These are phyloP conservation scores for Boletus sp. DNA, from an alignment of 1,284 basidiomycete genomes.

Conservation along the genomic window DNA sequence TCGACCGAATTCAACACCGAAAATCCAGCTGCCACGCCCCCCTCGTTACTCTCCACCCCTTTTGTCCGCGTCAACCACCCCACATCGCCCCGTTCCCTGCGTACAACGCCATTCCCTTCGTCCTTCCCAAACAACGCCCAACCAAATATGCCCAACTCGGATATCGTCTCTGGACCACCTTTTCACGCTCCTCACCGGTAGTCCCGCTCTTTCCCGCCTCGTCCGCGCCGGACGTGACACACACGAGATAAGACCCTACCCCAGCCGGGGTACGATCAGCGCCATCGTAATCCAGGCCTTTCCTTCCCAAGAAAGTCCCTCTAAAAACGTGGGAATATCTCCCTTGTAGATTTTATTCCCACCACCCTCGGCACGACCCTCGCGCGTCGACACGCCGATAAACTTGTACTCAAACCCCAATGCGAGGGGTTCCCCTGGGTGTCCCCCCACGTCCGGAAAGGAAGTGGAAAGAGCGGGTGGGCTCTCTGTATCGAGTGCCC, in stretches of 20 bases:
- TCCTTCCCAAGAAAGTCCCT: conserved; percentile 46
- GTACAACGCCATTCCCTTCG: conserved; percentile 17
- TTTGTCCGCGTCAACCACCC: conserved; percentile 94
- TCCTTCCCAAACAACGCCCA: conserved; percentile 72
- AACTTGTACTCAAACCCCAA: too few species aligned
- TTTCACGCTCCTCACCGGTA: not conserved
- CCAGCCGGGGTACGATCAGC: conserved; percentile 73
- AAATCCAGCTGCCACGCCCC: conserved; percentile 49
- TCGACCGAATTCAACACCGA: conserved; percentile 80
- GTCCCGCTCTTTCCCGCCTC: conserved; percentile 14
- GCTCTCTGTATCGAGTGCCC: conserved; percentile 55
- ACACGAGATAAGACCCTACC: conserved; percentile 71
- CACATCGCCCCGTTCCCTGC: conserved; percentile 49
- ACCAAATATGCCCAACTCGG: conserved; percentile 93
- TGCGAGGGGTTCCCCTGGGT: conserved; percentile 22
- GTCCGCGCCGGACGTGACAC: conserved; percentile 43
- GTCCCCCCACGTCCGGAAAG: not conserved
- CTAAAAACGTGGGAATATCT: conserved; percentile 79
- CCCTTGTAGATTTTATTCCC: conserved; percentile 94
- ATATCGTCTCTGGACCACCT: conserved; percentile 71
- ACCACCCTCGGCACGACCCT: conserved; percentile 67
- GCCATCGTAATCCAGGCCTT: conserved; percentile 95
- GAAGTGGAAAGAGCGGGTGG: not conserved
- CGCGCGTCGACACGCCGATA: conserved; percentile 48
- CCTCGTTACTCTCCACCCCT: conserved; percentile 87